Base-by-base conservation (phyloP, 257 asterid species). In the Solanum peruvianum region DNA sequence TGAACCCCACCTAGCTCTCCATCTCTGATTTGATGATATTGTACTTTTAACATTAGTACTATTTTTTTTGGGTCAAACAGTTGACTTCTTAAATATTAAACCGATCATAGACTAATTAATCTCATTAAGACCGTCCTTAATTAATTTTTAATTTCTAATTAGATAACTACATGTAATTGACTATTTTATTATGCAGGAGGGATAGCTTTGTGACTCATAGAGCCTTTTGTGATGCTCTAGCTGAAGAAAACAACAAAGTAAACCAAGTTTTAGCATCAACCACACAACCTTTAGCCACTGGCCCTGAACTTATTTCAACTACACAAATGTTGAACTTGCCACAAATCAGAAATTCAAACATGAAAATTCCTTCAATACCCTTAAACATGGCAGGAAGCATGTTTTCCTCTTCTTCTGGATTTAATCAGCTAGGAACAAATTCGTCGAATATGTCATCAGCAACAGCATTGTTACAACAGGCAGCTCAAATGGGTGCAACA, bases 221-320 rank as follows among this genome's bases (percentile, higher is more conserved):
- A 72, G 87, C 87, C 25, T 86, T 86, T 64, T 86, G 87, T 86
- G 84, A 86, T 49, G 87, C 87, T 39, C 52, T 86, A 14, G 71
- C 83, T 45, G 87, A 72, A 71, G 87, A 86, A 71, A 86, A 72
- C 37, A 49, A 76, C 25, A 47, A 45, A 47, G 67, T 47, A 78
- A 78, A 78, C 14, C 84, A 58, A 75, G 42, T 41, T 25, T 9
- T 66, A 42, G 49, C 39, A 5, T 37, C 39, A 37, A 37, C 39
- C 7, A 35, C 39, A 35, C 39, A 35, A 35, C 39, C 39, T 35
- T 35, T 72, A 78, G 66, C 23, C 15, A 39, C 25, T 45, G 84
- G 45, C 16, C 39, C 41, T 45, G 84, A 78, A 14, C 41, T 44
- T 21, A 25, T 44, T 12, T 25, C 84, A 35, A 77, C 15, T 21